Evolutionary conservation across 257 asterid genomes (phyloP), one percentile per base, ranked within the genome.

Genomic region (Solanum ossicruentum): DNA sequence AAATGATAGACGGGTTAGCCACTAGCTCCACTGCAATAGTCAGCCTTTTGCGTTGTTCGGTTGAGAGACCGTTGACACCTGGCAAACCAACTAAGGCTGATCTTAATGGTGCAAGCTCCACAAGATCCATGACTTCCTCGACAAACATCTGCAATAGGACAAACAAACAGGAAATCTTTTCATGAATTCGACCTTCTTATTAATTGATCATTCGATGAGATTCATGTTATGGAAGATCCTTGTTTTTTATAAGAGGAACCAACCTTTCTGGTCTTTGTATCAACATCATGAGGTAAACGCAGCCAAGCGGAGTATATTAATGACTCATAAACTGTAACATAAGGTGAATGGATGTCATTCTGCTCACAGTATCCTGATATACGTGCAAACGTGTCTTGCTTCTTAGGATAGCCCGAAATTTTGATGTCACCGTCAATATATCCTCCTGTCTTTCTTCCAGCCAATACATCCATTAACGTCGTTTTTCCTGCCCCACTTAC

Each of bases 401-500:
- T 90, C 86, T 94, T 93, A 26, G 94, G 92, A 83, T 93, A 92
- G 2, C 98, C 98, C 1, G 98, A 94, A 84, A 94, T 91, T 11
- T 82, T 88, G 49, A 94, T 91, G 85, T 78, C 83, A 10, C 97
- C 98, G 58, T 92, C 92, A n/a, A 94, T 92, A 71, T 93, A 93
- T 51, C 98, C 97, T 7, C 98, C 97, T 1, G 98, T 94, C 89
- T 94, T 94, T 61, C 98, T 80, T 51, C 98, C 98, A 17, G 97
- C 95, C 56, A 94, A 84, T 56, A 94, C 97, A 28, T 94, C 98
- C 97, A 94, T 93, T 52, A 94, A 80, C 1, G 97, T 94, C 85
- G 98, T 94, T 86, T 94, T 94, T 23, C 98, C 98, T 8, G 98
- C 98, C 70, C 98, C 98, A 85, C 96, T 94, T 18, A 94, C 97